Evolutionary conservation across 2,329 filamentous ascomycete genomes (phyloP), one percentile per base, ranked within the genome.

Genomic region (Catunica adiposa): DNA sequence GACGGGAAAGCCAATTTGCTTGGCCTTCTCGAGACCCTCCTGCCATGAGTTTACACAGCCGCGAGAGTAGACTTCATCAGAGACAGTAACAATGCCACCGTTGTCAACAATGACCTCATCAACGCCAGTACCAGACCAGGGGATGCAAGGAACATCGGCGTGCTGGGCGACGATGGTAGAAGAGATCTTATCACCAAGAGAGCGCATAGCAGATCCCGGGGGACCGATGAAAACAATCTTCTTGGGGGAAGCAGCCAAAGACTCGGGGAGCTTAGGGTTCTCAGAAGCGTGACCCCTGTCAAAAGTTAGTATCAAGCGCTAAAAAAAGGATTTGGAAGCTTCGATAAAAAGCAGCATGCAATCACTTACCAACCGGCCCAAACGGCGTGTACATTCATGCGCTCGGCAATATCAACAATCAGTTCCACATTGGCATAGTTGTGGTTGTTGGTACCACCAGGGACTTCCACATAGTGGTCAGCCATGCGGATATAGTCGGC

Each of bases 401-500:
- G 88, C 77, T 98, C 92, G 25, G 92, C 92, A 67, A 98, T 82
- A 74, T 98, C 92, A 62, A 98, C 92, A 70, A 98, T 98, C 68
- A 98, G 78, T 74, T 98, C 92, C 59, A 98, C 92, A 69, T 98
- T 98, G 73, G 92, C 92, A 72, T 98, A 98, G 73, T 98, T 98
- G 83, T 98, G 95, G 79, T 98, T 98, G 76, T 98, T 98, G 60
- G 92, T 98, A 67, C 92, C 92, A 66, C 92, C 92, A 34, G 92
- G 92, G 60, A 98, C 90, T 73, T 98, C 92, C 64, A 98, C 92
- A 70, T 98, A 98, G 77, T 96, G 88, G 72, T 98, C 92, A 34
- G 92, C 92, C 92, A 98, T 97, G 68, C 92, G 82, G 69, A 98
- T 98, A 74, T 98, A 98, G 72, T 98, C 92, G 63, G 92, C 92